A percentile compares a stretch with the other conserved stretches of the same genome.
Evolutionary conservation across 1,284 basidiomycete genomes (phyloP).

Genomic region (Ustilago loliicola): DNA sequence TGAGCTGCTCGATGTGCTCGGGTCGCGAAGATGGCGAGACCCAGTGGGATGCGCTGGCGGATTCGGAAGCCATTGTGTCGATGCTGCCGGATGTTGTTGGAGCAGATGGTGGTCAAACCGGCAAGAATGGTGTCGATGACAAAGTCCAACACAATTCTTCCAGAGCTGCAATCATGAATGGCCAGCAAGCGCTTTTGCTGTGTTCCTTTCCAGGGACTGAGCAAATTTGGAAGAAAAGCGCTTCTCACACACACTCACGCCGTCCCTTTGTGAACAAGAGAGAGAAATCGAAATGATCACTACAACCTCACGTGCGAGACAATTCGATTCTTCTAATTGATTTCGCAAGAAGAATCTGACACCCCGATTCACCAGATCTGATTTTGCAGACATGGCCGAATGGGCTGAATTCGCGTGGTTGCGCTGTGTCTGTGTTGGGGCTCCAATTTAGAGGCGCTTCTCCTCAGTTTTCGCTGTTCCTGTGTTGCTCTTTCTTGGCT

Average conservation of each 20-base stretch:
- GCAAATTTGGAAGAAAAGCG: slow-evolving; percentile 48
- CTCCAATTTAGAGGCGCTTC: too few relatives aligned
- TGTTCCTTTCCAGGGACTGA: slow-evolving; percentile 10
- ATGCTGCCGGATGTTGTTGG: slow-evolving; percentile 7
- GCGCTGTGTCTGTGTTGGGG: neutral
- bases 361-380: neutral
- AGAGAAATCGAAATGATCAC: slow-evolving; percentile 4
- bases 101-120: slow-evolving; percentile 10
- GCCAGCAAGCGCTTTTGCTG: too few relatives aligned
- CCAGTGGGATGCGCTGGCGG: slow-evolving; percentile 47
- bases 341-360: neutral
- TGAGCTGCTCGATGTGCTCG: slow-evolving; percentile 66
- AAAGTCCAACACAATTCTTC: slow-evolving; percentile 1
- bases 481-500: slow-evolving; percentile 13
- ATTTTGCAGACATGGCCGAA: neutral
- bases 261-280: neutral
- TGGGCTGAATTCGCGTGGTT: slow-evolving; percentile 15
- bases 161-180: neutral
- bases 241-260: neutral
- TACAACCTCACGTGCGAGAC: slow-evolving; percentile 30
- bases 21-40: slow-evolving; percentile 59
- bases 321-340: neutral
- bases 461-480: neutral
- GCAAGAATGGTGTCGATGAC: neutral
- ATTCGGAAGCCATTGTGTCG: slow-evolving; percentile 38